Evolutionary conservation across 441 rosid genomes (phyloP).

Genomic region (Cnidoscolus chayamansa): DNA sequence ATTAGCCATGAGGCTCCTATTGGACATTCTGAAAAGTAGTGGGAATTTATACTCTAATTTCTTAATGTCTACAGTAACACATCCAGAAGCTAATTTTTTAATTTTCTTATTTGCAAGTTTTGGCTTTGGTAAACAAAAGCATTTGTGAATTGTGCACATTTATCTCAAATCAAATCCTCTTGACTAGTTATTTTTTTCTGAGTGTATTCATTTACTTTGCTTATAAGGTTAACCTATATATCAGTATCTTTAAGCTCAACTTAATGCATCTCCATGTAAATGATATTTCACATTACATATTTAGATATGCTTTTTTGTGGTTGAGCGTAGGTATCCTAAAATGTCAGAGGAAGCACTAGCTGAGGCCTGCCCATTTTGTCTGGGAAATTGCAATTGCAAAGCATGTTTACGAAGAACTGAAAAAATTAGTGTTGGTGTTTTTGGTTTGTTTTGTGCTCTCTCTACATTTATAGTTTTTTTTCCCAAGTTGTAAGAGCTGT

Average conservation of each 20-base stretch:
- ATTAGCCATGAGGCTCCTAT: not conserved
- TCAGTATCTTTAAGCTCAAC: not conserved
- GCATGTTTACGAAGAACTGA: constrained; percentile 25
- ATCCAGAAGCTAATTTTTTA: not conserved
- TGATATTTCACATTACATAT: not conserved
- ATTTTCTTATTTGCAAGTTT: not conserved
- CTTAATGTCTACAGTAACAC: not conserved
- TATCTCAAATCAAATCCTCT: not conserved
- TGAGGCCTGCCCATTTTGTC: constrained; percentile 43
- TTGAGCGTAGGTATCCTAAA: constrained; percentile 39
- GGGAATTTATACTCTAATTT: not conserved
- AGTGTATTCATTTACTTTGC: not conserved
- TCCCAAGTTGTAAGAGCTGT: not conserved
- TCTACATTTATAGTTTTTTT: not conserved
- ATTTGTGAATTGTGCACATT: not conserved
- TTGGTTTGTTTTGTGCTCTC: not conserved
- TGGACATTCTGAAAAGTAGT: not conserved
- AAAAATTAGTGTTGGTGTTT: not conserved
- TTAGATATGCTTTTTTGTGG: not conserved
- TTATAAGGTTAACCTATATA: not conserved
- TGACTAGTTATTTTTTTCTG: not conserved
- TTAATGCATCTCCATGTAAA: not conserved
- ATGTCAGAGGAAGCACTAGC: constrained; percentile 37
- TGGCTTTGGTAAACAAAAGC: not conserved
- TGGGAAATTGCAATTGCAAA: constrained; percentile 49